Percentiles rank a stretch among this genome's conserved stretches.
Evolutionary conservation across 2,329 filamentous ascomycete genomes (phyloP).

Genomic region (Pseudogymnoascus sp.): DNA sequence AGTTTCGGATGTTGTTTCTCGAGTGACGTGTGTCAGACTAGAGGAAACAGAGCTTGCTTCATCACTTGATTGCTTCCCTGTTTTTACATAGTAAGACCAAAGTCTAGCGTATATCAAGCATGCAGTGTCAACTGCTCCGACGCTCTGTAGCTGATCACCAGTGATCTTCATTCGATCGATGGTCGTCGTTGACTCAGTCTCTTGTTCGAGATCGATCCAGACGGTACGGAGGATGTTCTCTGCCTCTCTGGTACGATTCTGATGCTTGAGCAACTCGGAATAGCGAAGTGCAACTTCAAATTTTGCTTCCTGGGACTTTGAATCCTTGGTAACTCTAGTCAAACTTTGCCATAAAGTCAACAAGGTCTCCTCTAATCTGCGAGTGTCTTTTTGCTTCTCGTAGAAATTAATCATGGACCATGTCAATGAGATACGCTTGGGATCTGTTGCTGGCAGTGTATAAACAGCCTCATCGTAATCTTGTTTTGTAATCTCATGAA

Average conservation of each 20-base stretch:
- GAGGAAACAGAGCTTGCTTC: constrained; percentile 14
- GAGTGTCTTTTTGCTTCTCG: constrained; percentile 14
- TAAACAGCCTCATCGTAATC: constrained; percentile 13
- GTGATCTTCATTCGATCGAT: constrained; percentile 11
- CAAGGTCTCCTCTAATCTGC: constrained; percentile 15
- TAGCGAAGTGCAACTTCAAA: constrained; percentile 17
- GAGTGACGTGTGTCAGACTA: constrained; percentile 10
- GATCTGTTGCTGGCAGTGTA: constrained; percentile 10
- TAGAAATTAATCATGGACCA: constrained; percentile 17
- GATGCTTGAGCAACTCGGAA: constrained; percentile 13
- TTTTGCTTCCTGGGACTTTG: constrained; percentile 12
- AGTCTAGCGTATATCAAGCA: constrained; percentile 9
- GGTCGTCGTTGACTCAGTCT: constrained; percentile 11
- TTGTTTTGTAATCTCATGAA: constrained; percentile 9
- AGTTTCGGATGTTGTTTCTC: constrained; percentile 9
- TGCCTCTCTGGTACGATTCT: constrained; percentile 14
- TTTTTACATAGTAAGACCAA: constrained; percentile 16
- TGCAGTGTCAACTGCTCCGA: not conserved
- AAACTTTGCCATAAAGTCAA: constrained; percentile 16
- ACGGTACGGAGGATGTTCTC: constrained; percentile 14
- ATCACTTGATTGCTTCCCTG: constrained; percentile 10
- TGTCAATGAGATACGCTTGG: constrained; percentile 13
- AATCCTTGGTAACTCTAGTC: constrained; percentile 11
- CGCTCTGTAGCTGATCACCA: constrained; percentile 10
- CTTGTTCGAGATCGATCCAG: constrained; percentile 14